phyloP scores from a whole-genome alignment of 805 yeast genomes.

The Candida arabinofermentans region DNA sequence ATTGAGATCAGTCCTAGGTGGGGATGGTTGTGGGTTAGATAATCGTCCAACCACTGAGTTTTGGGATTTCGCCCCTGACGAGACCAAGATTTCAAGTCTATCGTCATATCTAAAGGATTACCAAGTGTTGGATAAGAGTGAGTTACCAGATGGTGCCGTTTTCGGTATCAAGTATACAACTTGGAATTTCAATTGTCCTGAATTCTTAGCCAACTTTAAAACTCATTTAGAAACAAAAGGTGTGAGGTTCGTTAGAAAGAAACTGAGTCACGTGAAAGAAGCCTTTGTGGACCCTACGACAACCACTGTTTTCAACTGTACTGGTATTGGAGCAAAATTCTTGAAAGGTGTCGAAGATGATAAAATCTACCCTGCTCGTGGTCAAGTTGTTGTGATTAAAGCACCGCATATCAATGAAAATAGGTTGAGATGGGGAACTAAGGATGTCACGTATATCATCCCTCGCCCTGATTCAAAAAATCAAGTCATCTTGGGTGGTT shows the following conservation, averaged over 20 bases:
- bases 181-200: constrained; percentile 73
- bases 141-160: constrained; percentile 48
- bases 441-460: constrained; percentile 62
- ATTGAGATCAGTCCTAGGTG: constrained; percentile 47
- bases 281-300: constrained; percentile 40
- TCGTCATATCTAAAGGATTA: constrained; percentile 47
- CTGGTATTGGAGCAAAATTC: constrained; percentile 65
- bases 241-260: constrained; percentile 45
- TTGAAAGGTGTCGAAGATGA: constrained; percentile 65
- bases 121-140: constrained; percentile 30
- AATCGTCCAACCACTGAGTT: constrained; percentile 52
- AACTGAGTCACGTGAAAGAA: constrained; percentile 51
- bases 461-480: constrained; percentile 67
- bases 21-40: constrained; percentile 49
- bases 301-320: constrained; percentile 63
- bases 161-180: constrained; percentile 56
- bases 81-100: constrained; percentile 44
- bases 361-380: constrained; percentile 67
- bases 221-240: constrained; percentile 43
- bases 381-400: constrained; percentile 70
- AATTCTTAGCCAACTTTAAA: constrained; percentile 47
- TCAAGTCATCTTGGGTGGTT: constrained; percentile 74
- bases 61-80: constrained; percentile 50
- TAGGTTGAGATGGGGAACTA: constrained; percentile 55
- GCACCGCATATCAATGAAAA: constrained; percentile 68